Conservation (phyloP, 2,329 filamentous ascomycete species). For the Balansia obtecta region DNA sequence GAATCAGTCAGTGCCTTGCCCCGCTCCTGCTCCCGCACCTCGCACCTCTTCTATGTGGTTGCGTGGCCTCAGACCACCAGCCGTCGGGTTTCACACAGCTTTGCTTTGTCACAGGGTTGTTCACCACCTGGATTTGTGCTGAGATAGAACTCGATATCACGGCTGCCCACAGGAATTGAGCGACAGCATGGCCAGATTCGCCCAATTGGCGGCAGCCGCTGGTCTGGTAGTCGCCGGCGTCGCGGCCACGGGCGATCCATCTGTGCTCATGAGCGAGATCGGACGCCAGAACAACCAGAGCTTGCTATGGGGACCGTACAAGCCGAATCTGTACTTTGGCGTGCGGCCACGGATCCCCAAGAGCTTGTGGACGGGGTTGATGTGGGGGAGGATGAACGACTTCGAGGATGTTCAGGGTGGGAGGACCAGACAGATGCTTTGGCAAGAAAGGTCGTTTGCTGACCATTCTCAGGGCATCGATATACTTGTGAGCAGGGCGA, state of each 20-base stretch:
- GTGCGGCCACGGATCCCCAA: constrained; percentile 71
- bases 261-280: constrained; percentile 35
- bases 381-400: constrained; percentile 81
- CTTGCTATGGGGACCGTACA: constrained; percentile 91
- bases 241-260: constrained; percentile 17
- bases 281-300: constrained; percentile 60
- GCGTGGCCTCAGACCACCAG: too few relatives aligned
- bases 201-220: constrained; percentile 19
- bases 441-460: neutral
- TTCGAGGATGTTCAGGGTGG: constrained; percentile 64
- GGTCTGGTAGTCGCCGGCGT: constrained; percentile 15
- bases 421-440: constrained; percentile 19
- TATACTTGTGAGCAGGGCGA: constrained; percentile 95
- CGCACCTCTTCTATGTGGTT: constrained; percentile 3
- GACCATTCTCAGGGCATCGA: constrained; percentile 51
- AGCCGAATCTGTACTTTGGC: constrained; percentile 89
- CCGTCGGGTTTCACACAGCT: neutral
- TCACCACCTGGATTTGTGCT: too few relatives aligned
- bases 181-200: constrained; percentile 18
- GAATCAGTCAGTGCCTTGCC: constrained; percentile 16
- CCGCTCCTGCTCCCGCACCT: neutral
- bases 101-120: neutral
- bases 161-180: neutral
- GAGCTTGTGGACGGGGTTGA: constrained; percentile 67
- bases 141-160: too few relatives aligned